Conservation (phyloP, 805 yeast species). For the Candida qinlingensis region DNA sequence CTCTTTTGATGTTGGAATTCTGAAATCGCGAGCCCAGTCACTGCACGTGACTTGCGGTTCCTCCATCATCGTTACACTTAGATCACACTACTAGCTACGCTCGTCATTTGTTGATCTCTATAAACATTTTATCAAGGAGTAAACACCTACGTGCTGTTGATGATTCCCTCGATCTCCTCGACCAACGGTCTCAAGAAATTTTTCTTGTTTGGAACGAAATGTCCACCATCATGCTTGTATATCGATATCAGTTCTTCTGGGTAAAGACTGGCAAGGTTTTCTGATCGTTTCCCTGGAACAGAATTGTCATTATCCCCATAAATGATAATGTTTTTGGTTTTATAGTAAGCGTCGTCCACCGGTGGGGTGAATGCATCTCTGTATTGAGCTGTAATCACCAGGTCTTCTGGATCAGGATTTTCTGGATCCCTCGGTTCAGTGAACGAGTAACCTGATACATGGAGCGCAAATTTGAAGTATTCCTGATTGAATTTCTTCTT, state of each 20-base stretch:
- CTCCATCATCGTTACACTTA: no score
- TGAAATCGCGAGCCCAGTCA: no score
- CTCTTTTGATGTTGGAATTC: no score
- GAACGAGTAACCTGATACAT: slow-evolving; percentile 64
- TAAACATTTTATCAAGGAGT: no score
- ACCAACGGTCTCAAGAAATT: slow-evolving; percentile 40
- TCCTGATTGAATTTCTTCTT: slow-evolving; percentile 31
- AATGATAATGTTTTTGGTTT: slow-evolving; percentile 59
- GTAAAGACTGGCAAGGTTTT: slow-evolving; percentile 51
- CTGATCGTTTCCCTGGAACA: slow-evolving; percentile 68
- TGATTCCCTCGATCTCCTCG: slow-evolving; percentile 25
- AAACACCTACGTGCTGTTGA: no score
- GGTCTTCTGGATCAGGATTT: slow-evolving; percentile 26
- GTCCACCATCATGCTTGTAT: slow-evolving; percentile 92
- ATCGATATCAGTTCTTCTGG: slow-evolving; percentile 40
- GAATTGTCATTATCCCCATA: slow-evolving; percentile 85
- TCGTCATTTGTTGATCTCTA: no score
- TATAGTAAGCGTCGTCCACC: slow-evolving; percentile 23
- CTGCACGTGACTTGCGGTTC: no score
- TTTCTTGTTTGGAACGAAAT: slow-evolving; percentile 88
- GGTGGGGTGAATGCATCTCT: slow-evolving; percentile 27
- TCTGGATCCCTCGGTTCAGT: slow-evolving; percentile 30
- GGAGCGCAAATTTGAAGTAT: slow-evolving; percentile 61
- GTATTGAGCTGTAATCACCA: slow-evolving; percentile 34
- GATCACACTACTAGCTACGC: no score